phyloP scores from a whole-genome alignment of 305 asterid species.

The Lippia alba region DNA sequence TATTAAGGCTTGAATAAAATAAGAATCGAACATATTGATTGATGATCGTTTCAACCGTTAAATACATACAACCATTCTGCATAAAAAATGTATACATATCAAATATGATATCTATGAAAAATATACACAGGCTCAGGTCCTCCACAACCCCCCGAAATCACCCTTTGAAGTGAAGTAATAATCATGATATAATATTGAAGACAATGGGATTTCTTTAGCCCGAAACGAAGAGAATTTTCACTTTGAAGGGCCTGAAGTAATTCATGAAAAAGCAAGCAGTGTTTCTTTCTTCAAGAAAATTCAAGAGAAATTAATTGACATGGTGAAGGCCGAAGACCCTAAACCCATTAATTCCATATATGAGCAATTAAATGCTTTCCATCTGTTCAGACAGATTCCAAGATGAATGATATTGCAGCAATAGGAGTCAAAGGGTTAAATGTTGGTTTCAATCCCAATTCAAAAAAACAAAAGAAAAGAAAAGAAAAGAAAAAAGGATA shows the following conservation, averaged over 20 bases:
- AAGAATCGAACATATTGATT: background rate
- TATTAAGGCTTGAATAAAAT: background rate
- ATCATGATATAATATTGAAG: too few relatives aligned
- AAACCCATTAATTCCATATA: conserved; percentile 15
- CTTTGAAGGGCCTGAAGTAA: background rate
- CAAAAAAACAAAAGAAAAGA: conserved; percentile 12
- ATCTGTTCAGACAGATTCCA: conserved; percentile 20
- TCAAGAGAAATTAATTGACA: background rate
- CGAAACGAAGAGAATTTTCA: too few relatives aligned
- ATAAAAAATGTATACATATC: background rate
- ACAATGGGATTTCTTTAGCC: too few relatives aligned
- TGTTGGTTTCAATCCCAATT: conserved; percentile 25
- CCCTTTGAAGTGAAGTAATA: too few relatives aligned
- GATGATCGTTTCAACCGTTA: background rate
- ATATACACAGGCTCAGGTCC: background rate
- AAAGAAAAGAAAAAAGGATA: too few relatives aligned
- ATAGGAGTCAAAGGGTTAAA: conserved; percentile 20
- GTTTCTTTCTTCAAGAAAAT: conserved; percentile 23
- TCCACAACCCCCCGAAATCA: too few relatives aligned
- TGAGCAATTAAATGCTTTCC: conserved; percentile 15
- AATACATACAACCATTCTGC: background rate
- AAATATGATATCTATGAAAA: background rate
- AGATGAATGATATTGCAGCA: conserved; percentile 25
- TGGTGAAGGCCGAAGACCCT: conserved; percentile 17
- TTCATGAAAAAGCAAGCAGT: conserved; percentile 12